phyloP scores from a whole-genome alignment of 768 basidiomycete genomes.

The Lentinula raphanica region DNA sequence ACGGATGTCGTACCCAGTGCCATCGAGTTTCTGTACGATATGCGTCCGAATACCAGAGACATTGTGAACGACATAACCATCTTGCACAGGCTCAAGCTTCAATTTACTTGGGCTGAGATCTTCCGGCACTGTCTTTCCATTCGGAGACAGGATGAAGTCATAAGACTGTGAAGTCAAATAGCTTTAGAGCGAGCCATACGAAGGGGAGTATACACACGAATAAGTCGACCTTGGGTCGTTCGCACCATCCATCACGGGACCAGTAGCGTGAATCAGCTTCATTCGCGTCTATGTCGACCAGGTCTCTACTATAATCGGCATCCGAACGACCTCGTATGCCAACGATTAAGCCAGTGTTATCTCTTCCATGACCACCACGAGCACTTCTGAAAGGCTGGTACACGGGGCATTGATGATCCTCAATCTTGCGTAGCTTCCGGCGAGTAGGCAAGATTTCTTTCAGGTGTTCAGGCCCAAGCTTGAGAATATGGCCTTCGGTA shows the following conservation, averaged over 20 bases:
- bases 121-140: slow-evolving; percentile 51
- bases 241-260: slow-evolving; percentile 73
- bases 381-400: slow-evolving; percentile 47
- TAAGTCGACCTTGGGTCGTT: slow-evolving; percentile 56
- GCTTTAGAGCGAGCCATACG: slow-evolving; percentile 5
- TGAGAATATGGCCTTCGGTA: slow-evolving; percentile 90
- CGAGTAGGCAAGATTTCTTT: slow-evolving; percentile 54
- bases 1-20: slow-evolving; percentile 80
- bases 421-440: slow-evolving; percentile 54
- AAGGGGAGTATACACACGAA: slow-evolving; percentile 46
- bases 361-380: slow-evolving; percentile 24
- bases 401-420: slow-evolving; percentile 69
- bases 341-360: slow-evolving; percentile 45
- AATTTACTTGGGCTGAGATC: slow-evolving; percentile 63
- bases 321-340: slow-evolving; percentile 74
- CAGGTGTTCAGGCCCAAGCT: slow-evolving; percentile 51
- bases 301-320: slow-evolving; percentile 71
- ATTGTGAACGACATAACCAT: slow-evolving; percentile 75
- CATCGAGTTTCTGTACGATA: slow-evolving; percentile 76
- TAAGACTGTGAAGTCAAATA: slow-evolving; percentile 48
- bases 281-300: slow-evolving; percentile 52
- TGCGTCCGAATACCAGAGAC: slow-evolving; percentile 73
- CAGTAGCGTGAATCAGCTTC: slow-evolving; percentile 52
- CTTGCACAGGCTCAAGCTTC: slow-evolving; percentile 56
- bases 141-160: slow-evolving; percentile 72